Evolutionary conservation across 2,329 filamentous ascomycete genomes (phyloP), one percentile per base, ranked within the genome.

Genomic region (Fusarium sp.): DNA sequence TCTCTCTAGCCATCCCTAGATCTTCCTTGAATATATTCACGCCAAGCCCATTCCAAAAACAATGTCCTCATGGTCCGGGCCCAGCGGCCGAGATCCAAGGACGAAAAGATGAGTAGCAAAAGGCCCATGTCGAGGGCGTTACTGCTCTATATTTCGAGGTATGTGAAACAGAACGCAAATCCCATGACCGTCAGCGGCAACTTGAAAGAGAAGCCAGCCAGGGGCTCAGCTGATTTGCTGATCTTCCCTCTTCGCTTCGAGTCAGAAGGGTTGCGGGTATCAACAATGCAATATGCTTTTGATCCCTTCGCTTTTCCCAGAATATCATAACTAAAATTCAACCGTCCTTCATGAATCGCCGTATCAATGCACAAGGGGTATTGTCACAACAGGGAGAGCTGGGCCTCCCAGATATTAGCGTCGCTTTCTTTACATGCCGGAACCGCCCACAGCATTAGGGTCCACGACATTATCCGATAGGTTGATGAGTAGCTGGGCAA

Each of bases 401-500:
- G 46, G 50, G 18, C n/a, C 45, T 56, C 66, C 65, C 63, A 50
- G 43, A 56, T 64, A 59, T 64, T 66, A 59, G 43, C 45, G 59
- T 59, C 49, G 59, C 53, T n/a, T 47, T 51, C 44, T 49, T 78
- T 70, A 81, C 76, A 81, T 80, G 74, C 68, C 76, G 56, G 77
- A 76, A 20, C 81, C 76, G 34, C 76, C 77, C n/a, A 77, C 73
- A 34, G 78, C 77, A 64, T 74, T 77, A 51, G 78, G 77, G 51
- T 89, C 87, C 56, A 86, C 90, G 64, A 95, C 91, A 73, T 93
- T 95, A 81, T 98, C 96, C 12, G 94, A 97, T 58, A 99, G 89
- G 79, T 98, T 98, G 83, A 98, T 97, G 65, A 98, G 87, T 11
- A 99, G 90, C 82, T 98, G 96, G n/a, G 95, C 93, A 34, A 99